phyloP scores from a whole-genome alignment of 179 eudicot species.

The Gypsophila paniculata region DNA sequence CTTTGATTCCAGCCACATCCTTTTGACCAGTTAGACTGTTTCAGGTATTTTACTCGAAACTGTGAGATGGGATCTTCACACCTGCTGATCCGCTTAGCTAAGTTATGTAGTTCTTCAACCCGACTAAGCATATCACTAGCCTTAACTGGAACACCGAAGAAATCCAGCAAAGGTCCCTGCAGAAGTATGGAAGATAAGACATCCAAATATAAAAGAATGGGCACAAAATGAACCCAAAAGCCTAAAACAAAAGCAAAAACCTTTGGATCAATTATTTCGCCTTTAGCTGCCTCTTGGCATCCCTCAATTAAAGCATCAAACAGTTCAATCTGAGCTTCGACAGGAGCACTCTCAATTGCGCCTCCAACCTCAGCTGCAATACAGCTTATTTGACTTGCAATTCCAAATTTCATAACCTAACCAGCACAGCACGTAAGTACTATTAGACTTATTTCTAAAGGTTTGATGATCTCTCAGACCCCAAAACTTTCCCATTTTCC shows the following conservation, averaged over 20 bases:
- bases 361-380: conserved; percentile 96
- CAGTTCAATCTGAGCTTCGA: conserved; percentile 87
- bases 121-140: conserved; percentile 84
- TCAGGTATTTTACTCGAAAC: conserved; percentile 79
- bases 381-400: conserved; percentile 68
- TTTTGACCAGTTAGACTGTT: conserved; percentile 97
- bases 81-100: conserved; percentile 77
- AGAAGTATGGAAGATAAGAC: conserved; percentile 23
- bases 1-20: conserved; percentile 99
- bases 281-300: conserved; percentile 76
- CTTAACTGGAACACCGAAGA: conserved; percentile 94
- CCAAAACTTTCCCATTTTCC: neutral
- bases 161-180: conserved; percentile 90
- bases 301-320: conserved; percentile 88
- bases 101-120: conserved; percentile 85
- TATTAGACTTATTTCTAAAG: conserved; percentile 1
- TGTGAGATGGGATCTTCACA: conserved; percentile 75
- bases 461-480: neutral
- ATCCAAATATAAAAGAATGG: neutral
- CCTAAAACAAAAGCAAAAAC: too few species aligned
- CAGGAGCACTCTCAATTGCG: conserved; percentile 78
- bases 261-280: conserved; percentile 63
- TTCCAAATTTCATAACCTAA: conserved; percentile 96
- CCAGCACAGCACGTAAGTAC: conserved; percentile 16
- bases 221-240: neutral